A percentile compares a stretch with the other conserved stretches of the same genome.
These are phyloP conservation scores for Tephrocybe rancida DNA, from an alignment of 768 basidiomycete genomes.

Conservation along the genomic window DNA sequence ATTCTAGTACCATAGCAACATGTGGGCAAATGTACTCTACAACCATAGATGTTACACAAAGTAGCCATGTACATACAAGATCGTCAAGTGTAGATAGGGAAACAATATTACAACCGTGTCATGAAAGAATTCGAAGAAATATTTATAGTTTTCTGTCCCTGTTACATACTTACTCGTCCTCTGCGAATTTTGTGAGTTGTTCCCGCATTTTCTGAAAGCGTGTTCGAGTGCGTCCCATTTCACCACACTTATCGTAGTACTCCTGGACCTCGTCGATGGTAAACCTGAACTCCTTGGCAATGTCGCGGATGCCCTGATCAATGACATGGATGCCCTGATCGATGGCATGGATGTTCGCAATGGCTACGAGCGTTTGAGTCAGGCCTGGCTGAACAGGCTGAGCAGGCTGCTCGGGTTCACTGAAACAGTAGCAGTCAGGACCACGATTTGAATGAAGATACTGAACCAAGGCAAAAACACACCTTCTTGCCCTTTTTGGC, in stretches of 20 bases:
- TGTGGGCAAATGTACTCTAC: neutral
- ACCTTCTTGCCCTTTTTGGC: slow-evolving; percentile 51
- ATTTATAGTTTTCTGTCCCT: neutral
- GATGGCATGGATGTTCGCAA: slow-evolving; percentile 59
- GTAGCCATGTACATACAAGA: neutral
- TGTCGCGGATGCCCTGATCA: slow-evolving; percentile 64
- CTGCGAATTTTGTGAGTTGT: slow-evolving; percentile 38
- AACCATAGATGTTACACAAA: neutral
- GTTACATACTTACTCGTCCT: slow-evolving; percentile 22
- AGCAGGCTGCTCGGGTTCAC: slow-evolving; percentile 14
- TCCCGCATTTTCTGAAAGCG: slow-evolving; percentile 73
- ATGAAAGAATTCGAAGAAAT: neutral
- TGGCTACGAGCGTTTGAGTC: slow-evolving; percentile 35
- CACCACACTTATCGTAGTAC: slow-evolving; percentile 74
- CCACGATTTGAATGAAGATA: neutral
- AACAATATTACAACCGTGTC: neutral
- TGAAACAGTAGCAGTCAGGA: slow-evolving; percentile 10
- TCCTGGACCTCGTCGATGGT: slow-evolving; percentile 78
- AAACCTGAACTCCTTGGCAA: slow-evolving; percentile 71
- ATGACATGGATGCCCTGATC: slow-evolving; percentile 79
- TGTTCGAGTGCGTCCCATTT: slow-evolving; percentile 63
- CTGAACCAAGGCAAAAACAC: neutral
- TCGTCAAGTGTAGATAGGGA: neutral
- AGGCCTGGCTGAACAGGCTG: slow-evolving; percentile 26
- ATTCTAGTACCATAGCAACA: slow-evolving; percentile 5